Evolutionary conservation across 1,284 basidiomycete genomes (phyloP).

Genomic region (Leccinum subfulvum): DNA sequence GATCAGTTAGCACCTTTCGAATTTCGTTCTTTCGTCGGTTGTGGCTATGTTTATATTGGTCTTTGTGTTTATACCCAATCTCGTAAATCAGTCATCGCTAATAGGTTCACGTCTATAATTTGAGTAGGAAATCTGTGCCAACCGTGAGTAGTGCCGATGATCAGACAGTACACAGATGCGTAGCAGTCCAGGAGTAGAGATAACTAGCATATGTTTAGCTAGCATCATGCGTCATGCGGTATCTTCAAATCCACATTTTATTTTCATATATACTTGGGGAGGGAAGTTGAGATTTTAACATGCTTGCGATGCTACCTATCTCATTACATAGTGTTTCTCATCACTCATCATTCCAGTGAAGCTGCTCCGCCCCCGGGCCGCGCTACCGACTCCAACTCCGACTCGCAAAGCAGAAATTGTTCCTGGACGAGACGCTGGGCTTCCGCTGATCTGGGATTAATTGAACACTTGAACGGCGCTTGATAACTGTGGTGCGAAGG

Average conservation of each 20-base stretch:
- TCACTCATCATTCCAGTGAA: background rate
- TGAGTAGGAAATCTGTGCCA: background rate
- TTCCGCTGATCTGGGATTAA: constrained; percentile 52
- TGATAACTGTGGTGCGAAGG: constrained; percentile 43
- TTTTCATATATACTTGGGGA: too few relatives aligned
- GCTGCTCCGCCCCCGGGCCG: background rate
- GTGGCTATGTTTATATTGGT: too few relatives aligned
- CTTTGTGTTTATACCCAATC: background rate
- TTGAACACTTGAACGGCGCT: constrained; percentile 53
- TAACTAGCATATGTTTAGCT: too few relatives aligned
- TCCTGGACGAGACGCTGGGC: constrained; percentile 45
- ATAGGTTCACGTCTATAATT: background rate
- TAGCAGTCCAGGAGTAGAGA: background rate
- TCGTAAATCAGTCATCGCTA: background rate
- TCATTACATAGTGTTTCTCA: background rate
- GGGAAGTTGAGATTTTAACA: too few relatives aligned
- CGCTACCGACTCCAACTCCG: background rate
- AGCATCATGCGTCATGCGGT: too few relatives aligned
- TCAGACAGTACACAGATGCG: background rate
- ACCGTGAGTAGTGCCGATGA: background rate
- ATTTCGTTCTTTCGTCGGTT: constrained; percentile 10
- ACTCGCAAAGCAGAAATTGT: constrained; percentile 25
- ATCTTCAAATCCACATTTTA: too few relatives aligned
- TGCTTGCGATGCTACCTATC: too few relatives aligned
- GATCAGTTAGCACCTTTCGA: constrained; percentile 22